Evolutionary conservation across 1,284 basidiomycete genomes (phyloP).

Genomic region (Moniliella sp.): DNA sequence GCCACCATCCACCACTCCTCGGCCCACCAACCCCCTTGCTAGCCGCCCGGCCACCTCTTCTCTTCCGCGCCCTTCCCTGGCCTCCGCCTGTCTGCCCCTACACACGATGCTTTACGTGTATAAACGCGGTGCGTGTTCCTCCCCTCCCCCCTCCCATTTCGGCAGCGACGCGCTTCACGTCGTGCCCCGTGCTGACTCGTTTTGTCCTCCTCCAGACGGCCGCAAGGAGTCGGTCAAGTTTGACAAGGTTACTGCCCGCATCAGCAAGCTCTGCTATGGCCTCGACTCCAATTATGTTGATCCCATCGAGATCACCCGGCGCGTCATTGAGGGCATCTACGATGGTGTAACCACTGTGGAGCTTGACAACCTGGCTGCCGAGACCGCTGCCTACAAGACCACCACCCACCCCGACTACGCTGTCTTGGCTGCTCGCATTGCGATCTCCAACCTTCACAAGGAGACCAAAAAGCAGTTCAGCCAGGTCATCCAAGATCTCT

Average conservation of each 20-base stretch:
- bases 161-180: too few relatives aligned
- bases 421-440: slow-evolving; percentile 88
- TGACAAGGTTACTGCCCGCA: slow-evolving; percentile 43
- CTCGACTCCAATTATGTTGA: slow-evolving; percentile 81
- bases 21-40: too few relatives aligned
- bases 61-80: too few relatives aligned
- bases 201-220: slow-evolving; percentile 1
- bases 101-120: too few relatives aligned
- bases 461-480: slow-evolving; percentile 96
- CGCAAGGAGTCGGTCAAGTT: slow-evolving; percentile 9
- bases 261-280: slow-evolving; percentile 89
- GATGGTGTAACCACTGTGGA: slow-evolving; percentile 90
- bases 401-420: slow-evolving; percentile 88
- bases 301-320: slow-evolving; percentile 51
- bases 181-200: too few relatives aligned
- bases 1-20: too few relatives aligned
- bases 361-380: slow-evolving; percentile 56
- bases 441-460: slow-evolving; percentile 95
- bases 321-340: slow-evolving; percentile 63
- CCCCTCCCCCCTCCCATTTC: too few relatives aligned
- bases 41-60: too few relatives aligned
- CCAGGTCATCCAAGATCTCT: slow-evolving; percentile 69
- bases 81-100: too few relatives aligned
- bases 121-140: too few relatives aligned
- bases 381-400: slow-evolving; percentile 90